These are phyloP conservation scores for Thermothielavioides terrestris DNA, from an alignment of 495 filamentous ascomycete genomes.

Conservation along the genomic window DNA sequence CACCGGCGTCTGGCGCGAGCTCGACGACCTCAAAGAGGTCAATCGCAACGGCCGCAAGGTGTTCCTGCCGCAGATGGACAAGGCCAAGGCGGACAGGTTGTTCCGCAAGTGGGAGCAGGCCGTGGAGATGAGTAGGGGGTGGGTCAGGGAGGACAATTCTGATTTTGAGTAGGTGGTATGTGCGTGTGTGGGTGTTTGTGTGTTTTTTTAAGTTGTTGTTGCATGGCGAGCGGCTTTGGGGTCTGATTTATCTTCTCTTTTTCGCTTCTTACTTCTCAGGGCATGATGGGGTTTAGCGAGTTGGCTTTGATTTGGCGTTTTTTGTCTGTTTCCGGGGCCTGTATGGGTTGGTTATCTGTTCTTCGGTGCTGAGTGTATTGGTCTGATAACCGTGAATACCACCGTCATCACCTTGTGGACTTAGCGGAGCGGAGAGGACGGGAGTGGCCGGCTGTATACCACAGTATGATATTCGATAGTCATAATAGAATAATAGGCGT, in stretches of 20 bases:
- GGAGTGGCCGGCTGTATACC: neutral
- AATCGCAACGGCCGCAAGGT: constrained; percentile 65
- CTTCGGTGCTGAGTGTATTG: neutral
- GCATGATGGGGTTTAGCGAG: neutral
- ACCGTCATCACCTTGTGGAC: too few species aligned
- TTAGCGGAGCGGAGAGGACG: too few species aligned
- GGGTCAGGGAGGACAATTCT: constrained; percentile 54
- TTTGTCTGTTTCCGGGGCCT: too few species aligned
- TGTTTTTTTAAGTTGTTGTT: neutral
- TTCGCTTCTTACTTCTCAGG: too few species aligned
- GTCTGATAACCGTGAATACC: too few species aligned
- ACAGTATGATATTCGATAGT: too few species aligned
- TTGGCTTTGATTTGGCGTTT: neutral
- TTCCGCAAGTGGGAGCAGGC: constrained; percentile 78
- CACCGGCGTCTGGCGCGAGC: constrained; percentile 69
- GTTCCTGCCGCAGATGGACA: constrained; percentile 59
- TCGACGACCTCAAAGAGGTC: constrained; percentile 70
- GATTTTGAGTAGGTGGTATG: neutral
- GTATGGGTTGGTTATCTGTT: neutral
- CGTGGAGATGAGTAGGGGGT: constrained; percentile 84
- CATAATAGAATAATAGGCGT: neutral
- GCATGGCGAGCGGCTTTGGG: neutral
- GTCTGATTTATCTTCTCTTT: neutral
- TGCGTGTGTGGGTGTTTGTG: neutral
- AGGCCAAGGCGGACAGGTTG: constrained; percentile 54